Percentiles rank a stretch among this genome's conserved stretches.
Conservation (phyloP, 202 grass and related monocot species). For the Setaria italica region DNA sequence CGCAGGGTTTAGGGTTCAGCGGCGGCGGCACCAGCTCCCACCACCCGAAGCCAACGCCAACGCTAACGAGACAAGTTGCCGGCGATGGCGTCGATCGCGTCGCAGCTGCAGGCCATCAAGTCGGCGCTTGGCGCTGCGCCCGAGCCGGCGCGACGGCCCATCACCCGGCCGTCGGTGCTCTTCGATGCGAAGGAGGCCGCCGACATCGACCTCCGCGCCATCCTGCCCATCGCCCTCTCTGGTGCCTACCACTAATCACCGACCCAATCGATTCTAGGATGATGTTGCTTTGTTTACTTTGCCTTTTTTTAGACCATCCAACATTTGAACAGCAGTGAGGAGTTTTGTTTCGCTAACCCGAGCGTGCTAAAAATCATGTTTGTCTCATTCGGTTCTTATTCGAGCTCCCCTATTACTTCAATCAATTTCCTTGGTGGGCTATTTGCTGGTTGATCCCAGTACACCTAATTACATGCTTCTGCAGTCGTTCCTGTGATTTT, state of each 20-base stretch:
- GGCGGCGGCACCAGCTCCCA: constrained; percentile 25
- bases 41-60: no score
- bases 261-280: neutral
- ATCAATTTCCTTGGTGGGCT: neutral
- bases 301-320: neutral
- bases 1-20: constrained; percentile 60
- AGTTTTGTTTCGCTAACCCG: neutral
- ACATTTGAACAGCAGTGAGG: neutral
- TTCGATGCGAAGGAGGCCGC: constrained; percentile 76
- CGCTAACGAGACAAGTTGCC: neutral
- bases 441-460: neutral
- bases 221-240: constrained; percentile 78
- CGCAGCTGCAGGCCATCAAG: constrained; percentile 88
- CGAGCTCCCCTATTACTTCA: neutral
- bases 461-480: neutral
- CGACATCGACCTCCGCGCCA: constrained; percentile 75
- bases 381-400: neutral
- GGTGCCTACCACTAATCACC: constrained; percentile 40
- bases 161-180: constrained; percentile 79
- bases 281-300: neutral
- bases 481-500: neutral
- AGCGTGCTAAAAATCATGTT: neutral
- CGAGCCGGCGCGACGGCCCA: constrained; percentile 48
- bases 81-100: constrained; percentile 69
- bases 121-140: constrained; percentile 56